Evolutionary conservation across 768 basidiomycete species (phyloP), one percentile per base, ranked within the genome.

Genomic region (Hygrocybe punicea): DNA sequence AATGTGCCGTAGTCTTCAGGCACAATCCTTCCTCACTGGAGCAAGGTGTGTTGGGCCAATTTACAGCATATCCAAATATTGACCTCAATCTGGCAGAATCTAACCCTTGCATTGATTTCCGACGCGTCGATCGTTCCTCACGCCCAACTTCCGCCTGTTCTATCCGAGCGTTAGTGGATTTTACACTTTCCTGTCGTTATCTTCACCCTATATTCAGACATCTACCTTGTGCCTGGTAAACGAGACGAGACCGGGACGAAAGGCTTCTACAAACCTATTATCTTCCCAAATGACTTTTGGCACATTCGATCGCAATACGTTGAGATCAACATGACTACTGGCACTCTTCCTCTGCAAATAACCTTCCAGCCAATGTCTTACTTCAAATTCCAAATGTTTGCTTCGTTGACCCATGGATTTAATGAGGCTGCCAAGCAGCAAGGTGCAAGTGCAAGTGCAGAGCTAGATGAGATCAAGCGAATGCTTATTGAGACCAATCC

Each of bases 201-300:
- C 19, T n/a, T 56, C 17, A 51, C 9, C 23, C 34, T 24, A 40
- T 4, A 35, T 44, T 54, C 63, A 89, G 90, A 90, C 69, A 69
- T 93, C 46, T 74, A 84, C 52, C 67, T 93, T 39, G 75, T 87
- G 37, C 78, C 82, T 4, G 77, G 73, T 23, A 64, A 76, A 55
- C 83, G 88, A 36, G 89, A 91, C 60, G 71, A 80, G 36, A 82
- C 83, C 21, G 86, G 87, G 4, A 80, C 78, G 2, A 80, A 79
- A 58, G 89, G 84, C 3, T 83, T 79, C 60, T 93, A 95, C 79
- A 89, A 85, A 65, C 96, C 96, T 8, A 85, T 95, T 57, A 68
- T 98, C 36, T 98, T 89, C 71, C 84, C 92, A 13, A 98, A 98
- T 67, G 93, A 97, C 66, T 98, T 98, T 73, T 98, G 96, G 93